Evolutionary conservation across 202 grass and related monocot genomes (phyloP).

Genomic region (Zoysia matrella): DNA sequence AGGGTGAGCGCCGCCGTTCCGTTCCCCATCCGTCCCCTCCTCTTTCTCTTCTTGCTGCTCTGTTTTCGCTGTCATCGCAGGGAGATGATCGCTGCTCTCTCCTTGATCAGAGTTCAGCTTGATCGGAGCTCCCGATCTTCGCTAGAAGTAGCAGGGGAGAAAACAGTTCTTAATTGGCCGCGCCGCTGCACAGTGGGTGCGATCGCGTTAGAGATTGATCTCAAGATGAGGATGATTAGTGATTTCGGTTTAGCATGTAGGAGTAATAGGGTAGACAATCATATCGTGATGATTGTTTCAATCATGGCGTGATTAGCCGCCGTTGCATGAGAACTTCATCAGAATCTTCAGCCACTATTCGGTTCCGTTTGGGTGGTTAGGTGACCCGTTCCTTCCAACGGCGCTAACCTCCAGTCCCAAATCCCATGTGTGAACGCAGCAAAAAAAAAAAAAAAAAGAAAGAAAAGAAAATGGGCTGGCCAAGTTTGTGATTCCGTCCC

Average conservation of each 20-base stretch:
- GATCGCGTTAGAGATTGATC: background rate
- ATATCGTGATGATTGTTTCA: background rate
- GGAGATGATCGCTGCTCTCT: constrained; percentile 6
- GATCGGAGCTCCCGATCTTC: background rate
- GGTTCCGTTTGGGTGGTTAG: constrained; percentile 46
- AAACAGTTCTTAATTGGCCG: background rate
- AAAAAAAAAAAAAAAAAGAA: constrained; percentile 33
- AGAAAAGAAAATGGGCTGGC: background rate
- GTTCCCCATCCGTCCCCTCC: background rate
- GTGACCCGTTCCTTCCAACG: constrained; percentile 60
- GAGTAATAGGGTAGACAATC: constrained; percentile 3
- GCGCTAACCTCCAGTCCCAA: constrained; percentile 47
- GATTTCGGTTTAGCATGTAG: background rate
- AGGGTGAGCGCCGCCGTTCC: constrained; percentile 54
- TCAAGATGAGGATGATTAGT: constrained; percentile 4
- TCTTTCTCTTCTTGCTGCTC: background rate
- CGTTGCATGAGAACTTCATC: constrained; percentile 8
- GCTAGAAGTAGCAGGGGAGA: background rate
- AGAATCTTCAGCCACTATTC: constrained; percentile 43
- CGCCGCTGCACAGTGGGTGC: background rate
- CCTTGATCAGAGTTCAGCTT: background rate
- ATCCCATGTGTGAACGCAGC: constrained; percentile 36
- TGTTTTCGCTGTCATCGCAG: background rate
- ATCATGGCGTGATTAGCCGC: constrained; percentile 17
- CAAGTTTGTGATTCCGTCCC: constrained; percentile 13